These are phyloP conservation scores for Boechera stricta DNA, from an alignment of 345 rosid genomes.

Conservation along the genomic window DNA sequence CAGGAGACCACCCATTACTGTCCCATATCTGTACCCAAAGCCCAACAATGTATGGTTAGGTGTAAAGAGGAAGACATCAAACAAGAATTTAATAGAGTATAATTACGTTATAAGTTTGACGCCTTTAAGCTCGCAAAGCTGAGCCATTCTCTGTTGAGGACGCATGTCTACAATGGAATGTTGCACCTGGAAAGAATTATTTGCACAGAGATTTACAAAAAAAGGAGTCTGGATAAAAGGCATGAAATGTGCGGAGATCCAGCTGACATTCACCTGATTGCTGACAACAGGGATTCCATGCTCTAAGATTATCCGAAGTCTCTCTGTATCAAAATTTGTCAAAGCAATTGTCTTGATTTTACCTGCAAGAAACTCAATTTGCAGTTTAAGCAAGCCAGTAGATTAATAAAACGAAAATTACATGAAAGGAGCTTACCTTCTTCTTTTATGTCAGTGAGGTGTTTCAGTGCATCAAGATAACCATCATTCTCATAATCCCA, in stretches of 20 bases:
- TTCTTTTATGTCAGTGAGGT: slow-evolving; percentile 85
- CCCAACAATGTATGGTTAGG: neutral
- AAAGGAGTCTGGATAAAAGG: neutral
- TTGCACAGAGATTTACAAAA: slow-evolving; percentile 15
- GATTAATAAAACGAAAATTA: slow-evolving; percentile 17
- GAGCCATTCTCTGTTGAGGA: slow-evolving; percentile 94
- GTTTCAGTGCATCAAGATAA: slow-evolving; percentile 87
- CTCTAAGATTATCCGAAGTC: slow-evolving; percentile 80
- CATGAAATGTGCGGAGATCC: neutral
- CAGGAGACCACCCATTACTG: slow-evolving; percentile 94
- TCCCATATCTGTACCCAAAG: slow-evolving; percentile 71
- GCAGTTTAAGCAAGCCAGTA: slow-evolving; percentile 32
- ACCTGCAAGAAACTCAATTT: slow-evolving; percentile 55
- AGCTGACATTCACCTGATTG: slow-evolving; percentile 70
- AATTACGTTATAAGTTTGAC: slow-evolving; percentile 91
- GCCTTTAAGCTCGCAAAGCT: slow-evolving; percentile 88
- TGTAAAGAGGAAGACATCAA: neutral
- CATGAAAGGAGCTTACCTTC: slow-evolving; percentile 59
- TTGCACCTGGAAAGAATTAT: slow-evolving; percentile 65
- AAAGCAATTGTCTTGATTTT: slow-evolving; percentile 93
- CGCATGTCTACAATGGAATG: slow-evolving; percentile 97
- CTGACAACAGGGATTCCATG: slow-evolving; percentile 90
- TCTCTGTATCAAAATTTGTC: slow-evolving; percentile 92
- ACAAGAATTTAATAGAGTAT: slow-evolving; percentile 23
- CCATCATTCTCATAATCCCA: slow-evolving; percentile 94